Evolutionary conservation across 306 rosid genomes (phyloP), one percentile per base, ranked within the genome.

Genomic region (Inga oerstediana): DNA sequence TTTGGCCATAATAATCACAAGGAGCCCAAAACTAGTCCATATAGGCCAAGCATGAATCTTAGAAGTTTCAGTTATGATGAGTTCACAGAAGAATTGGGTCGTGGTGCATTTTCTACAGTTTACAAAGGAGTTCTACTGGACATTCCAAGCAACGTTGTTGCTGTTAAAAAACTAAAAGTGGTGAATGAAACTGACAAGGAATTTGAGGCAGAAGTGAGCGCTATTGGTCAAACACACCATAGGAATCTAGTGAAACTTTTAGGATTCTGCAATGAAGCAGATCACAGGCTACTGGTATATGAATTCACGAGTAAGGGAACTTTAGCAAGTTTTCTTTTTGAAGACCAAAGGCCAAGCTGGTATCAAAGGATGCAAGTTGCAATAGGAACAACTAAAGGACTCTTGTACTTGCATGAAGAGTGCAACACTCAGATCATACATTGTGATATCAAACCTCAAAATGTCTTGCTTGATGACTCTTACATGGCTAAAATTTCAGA

Each of bases 241-340:
- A 81, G 74, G 39, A 81, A 81, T 59, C 14, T 81, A 1, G 84
- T 45, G 34, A 49, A 72, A 46, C 74, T 81, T n/a, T 0, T 81
- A 4, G 84, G 84, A 45, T 81, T 72, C 12, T 81, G 79, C 12
- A 52, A 74, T 20, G 79, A 81, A 20, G 74, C 74, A 1, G 62
- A 72, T 45, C 49, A 81, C 43, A 74, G 14, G 49, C 59, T 80
- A 11, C 72, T 58, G 12, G 84, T 80, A 4, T 59, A 72, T 6
- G 79, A 80, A 30, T 80, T 56, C 73, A 80, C 58, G 84, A 58
- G 84, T 19, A 72, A 43, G 45, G 84, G 84, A 41, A 43, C n/a
- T 7, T 34, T 80, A 41, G 84, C 78, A 59, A 20, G 16, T 27
- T 80, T 80, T 10, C 72, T 80, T 43, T 80, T 72, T 30, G 58